Conservation (phyloP, 2,329 filamentous ascomycete species). For the Rutstroemia sp. region DNA sequence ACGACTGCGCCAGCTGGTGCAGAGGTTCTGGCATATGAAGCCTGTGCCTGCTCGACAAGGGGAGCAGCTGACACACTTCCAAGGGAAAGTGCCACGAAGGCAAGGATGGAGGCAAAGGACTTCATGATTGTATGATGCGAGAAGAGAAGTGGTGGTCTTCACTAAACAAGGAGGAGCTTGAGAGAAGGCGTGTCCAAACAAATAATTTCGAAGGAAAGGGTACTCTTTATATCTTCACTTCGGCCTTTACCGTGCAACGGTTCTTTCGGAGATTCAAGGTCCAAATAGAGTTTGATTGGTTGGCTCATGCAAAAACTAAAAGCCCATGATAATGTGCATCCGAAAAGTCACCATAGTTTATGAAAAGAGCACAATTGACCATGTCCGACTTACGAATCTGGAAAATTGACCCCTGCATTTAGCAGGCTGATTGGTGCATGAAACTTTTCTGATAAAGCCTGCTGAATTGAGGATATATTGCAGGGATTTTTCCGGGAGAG, state of each 20-base stretch:
- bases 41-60: neutral
- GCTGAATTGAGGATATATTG: no score
- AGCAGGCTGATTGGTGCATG: neutral
- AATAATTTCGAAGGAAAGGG: neutral
- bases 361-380: neutral
- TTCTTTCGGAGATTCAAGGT: no score
- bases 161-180: neutral
- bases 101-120: constrained; percentile 3
- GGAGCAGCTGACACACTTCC: neutral
- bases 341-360: neutral
- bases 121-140: neutral
- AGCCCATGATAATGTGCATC: no score
- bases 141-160: neutral
- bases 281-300: no score
- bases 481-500: neutral
- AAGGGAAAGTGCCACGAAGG: neutral
- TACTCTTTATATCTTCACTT: neutral
- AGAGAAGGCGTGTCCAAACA: neutral
- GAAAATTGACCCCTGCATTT: neutral
- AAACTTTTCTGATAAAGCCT: neutral
- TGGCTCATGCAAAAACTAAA: no score
- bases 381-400: neutral
- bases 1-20: constrained; percentile 39
- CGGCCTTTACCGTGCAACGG: no score
- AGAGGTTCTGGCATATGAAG: constrained; percentile 28